Evolutionary conservation across 176 grass and related monocot species (phyloP).

Genomic region (Zoysia japonica): DNA sequence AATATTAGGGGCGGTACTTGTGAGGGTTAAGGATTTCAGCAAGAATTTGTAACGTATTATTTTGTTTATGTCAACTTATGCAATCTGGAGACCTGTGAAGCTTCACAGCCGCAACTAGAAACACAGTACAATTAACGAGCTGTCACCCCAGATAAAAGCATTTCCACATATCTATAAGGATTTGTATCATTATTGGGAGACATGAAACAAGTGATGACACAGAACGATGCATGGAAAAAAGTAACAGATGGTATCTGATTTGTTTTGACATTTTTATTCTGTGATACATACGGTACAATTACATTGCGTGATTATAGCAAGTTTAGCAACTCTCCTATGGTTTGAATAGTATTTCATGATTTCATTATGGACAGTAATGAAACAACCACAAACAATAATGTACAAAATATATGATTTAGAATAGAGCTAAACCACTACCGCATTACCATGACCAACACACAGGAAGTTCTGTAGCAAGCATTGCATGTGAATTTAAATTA

Average conservation of each 20-base stretch:
- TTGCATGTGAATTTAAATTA: constrained; percentile 23
- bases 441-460: constrained; percentile 35
- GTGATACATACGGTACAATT: constrained; percentile 37
- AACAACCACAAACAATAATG: constrained; percentile 32
- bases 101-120: constrained; percentile 22
- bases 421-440: constrained; percentile 13
- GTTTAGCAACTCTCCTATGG: neutral
- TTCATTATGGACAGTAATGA: constrained; percentile 47
- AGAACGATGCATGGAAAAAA: constrained; percentile 7
- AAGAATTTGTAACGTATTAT: neutral
- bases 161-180: neutral
- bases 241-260: constrained; percentile 5
- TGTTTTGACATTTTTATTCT: constrained; percentile 36
- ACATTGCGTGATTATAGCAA: constrained; percentile 36
- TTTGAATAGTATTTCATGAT: constrained; percentile 33
- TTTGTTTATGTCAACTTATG: neutral
- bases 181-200: neutral
- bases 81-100: neutral
- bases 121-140: neutral
- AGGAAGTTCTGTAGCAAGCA: constrained; percentile 15
- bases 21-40: neutral
- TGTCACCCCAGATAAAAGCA: neutral
- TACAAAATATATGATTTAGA: constrained; percentile 48
- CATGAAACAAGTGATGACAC: neutral
- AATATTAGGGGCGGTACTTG: neutral